Percentiles rank a stretch among this genome's conserved stretches.
Conservation (phyloP, 768 basidiomycete species). For the Rhizopogon rudus region DNA sequence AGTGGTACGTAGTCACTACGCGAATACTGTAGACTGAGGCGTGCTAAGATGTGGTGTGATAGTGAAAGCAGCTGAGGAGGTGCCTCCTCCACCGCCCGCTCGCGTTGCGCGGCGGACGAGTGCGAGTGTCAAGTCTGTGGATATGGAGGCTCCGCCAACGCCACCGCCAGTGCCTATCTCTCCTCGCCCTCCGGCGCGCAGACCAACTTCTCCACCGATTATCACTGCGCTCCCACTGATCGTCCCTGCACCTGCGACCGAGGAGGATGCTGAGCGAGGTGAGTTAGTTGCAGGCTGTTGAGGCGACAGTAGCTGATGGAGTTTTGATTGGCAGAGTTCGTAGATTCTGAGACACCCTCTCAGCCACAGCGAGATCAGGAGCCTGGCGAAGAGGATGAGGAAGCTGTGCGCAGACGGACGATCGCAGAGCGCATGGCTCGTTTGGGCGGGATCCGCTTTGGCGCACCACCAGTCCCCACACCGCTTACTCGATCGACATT, state of each 20-base stretch:
- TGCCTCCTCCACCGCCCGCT: conserved; percentile 10
- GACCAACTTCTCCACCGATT: conserved; percentile 19
- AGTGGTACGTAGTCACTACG: conserved; percentile 15
- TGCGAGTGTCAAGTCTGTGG: conserved; percentile 4
- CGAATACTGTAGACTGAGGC: neutral
- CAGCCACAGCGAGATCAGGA: conserved; percentile 4
- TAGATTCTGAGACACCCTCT: neutral
- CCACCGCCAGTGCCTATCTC: conserved; percentile 16
- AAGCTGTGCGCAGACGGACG: conserved; percentile 54
- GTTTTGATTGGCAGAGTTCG: neutral
- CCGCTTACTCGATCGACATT: conserved; percentile 34
- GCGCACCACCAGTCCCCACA: conserved; percentile 48
- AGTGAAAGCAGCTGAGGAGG: conserved; percentile 8
- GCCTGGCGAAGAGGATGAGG: conserved; percentile 31
- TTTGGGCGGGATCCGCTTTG: conserved; percentile 81
- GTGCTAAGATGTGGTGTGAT: conserved; percentile 5
- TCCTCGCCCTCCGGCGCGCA: conserved; percentile 9
- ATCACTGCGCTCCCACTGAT: conserved; percentile 13
- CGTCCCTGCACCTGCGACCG: neutral
- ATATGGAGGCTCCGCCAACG: conserved; percentile 9
- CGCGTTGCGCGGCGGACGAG: conserved; percentile 18
- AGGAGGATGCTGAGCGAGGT: conserved; percentile 1
- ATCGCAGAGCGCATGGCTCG: conserved; percentile 96
- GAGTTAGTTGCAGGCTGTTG: neutral
- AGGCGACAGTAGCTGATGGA: neutral